phyloP scores from a whole-genome alignment of 805 yeast genomes.

The Myxozyma geophila region DNA sequence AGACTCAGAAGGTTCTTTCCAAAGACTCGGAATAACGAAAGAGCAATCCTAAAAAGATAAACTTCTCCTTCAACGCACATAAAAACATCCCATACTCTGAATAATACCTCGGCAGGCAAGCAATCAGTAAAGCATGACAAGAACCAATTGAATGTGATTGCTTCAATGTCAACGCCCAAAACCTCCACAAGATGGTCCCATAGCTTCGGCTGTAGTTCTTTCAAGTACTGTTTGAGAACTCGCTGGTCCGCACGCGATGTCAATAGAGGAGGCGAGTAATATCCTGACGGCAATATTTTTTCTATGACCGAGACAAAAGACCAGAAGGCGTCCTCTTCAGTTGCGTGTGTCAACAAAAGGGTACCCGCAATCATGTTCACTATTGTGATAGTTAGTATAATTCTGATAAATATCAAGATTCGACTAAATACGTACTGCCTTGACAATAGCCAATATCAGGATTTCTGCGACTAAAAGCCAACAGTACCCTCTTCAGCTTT shows the following conservation, averaged over 20 bases:
- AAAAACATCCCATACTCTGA: constrained; percentile 56
- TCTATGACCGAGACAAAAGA: constrained; percentile 53
- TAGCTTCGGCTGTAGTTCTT: constrained; percentile 50
- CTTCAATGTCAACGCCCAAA: constrained; percentile 52
- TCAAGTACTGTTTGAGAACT: constrained; percentile 47
- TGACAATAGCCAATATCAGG: constrained; percentile 61
- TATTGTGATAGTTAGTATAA: background rate
- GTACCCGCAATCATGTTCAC: constrained; percentile 64
- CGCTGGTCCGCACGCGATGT: constrained; percentile 51
- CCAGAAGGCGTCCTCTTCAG: constrained; percentile 62
- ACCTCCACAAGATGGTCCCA: constrained; percentile 45
- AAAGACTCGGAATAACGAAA: constrained; percentile 43
- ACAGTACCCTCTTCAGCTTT: constrained; percentile 53
- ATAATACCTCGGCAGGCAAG: constrained; percentile 56
- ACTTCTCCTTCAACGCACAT: constrained; percentile 51
- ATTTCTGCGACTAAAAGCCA: constrained; percentile 55
- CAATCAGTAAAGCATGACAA: constrained; percentile 58
- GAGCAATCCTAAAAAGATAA: constrained; percentile 44
- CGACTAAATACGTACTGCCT: constrained; percentile 45
- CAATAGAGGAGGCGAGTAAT: constrained; percentile 47
- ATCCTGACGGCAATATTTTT: constrained; percentile 53
- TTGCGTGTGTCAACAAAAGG: constrained; percentile 50
- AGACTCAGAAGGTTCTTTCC: constrained; percentile 38
- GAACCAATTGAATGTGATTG: constrained; percentile 63
- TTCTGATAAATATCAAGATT: background rate